phyloP scores from a whole-genome alignment of 306 rosid species.

The Urtica urens region DNA sequence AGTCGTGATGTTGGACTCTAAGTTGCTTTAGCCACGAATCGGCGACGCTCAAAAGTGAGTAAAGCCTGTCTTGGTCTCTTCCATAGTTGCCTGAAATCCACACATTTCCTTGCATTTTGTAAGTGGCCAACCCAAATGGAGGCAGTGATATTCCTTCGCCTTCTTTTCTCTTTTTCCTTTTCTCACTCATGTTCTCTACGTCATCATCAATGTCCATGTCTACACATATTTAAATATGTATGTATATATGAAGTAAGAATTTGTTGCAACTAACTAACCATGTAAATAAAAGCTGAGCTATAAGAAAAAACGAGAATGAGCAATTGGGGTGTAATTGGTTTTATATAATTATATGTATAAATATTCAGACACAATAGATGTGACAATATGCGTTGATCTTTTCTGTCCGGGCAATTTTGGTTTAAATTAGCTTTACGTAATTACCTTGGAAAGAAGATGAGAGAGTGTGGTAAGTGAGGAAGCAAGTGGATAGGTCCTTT shows the following conservation, averaged over 20 bases:
- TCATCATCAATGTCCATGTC: conserved; percentile 64
- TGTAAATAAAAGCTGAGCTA: too few species aligned
- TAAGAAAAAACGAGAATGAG: too few species aligned
- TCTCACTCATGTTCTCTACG: conserved; percentile 13
- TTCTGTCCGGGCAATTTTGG: too few species aligned
- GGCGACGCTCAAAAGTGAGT: conserved; percentile 64
- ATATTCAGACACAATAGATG: neutral
- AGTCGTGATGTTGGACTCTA: conserved; percentile 89
- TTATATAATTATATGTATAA: neutral
- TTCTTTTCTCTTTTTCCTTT: conserved; percentile 40
- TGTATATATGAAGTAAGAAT: neutral
- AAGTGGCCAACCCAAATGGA: conserved; percentile 88
- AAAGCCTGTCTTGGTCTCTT: conserved; percentile 62
- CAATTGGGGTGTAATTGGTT: too few species aligned
- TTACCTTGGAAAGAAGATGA: conserved; percentile 98
- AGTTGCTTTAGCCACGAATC: conserved; percentile 96
- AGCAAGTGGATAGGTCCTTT: conserved; percentile 79
- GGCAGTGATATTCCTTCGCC: conserved; percentile 51
- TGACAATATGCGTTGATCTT: too few species aligned
- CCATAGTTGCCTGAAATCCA: conserved; percentile 77
- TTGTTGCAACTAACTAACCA: too few species aligned
- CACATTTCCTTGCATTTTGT: conserved; percentile 78
- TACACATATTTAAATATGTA: neutral
- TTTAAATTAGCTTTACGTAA: too few species aligned
- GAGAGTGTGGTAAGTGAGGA: conserved; percentile 91